Conservation (phyloP, 768 basidiomycete genomes). For the Phlebiopsis flavidoalba region DNA sequence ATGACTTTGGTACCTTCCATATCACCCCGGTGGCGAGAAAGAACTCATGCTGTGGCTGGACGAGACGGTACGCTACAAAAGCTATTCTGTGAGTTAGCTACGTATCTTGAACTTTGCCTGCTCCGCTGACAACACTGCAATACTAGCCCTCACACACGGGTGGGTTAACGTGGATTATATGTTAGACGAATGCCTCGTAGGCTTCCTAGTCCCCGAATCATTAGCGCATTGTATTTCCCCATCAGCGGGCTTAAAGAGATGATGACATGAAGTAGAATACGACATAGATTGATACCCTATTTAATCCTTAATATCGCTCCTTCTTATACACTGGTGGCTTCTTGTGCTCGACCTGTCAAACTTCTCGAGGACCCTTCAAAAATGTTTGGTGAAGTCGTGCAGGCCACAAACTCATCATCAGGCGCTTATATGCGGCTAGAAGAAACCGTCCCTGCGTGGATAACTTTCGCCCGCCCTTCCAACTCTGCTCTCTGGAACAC, state of each 20-base stretch:
- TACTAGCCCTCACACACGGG: constrained; percentile 78
- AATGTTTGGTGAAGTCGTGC: too few species aligned
- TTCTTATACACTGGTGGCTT: too few species aligned
- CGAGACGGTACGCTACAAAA: constrained; percentile 91
- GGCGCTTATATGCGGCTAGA: too few species aligned
- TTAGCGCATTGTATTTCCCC: constrained; percentile 5
- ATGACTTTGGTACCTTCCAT: constrained; percentile 87
- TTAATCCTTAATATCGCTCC: not conserved
- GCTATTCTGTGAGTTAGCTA: constrained; percentile 69
- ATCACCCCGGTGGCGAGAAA: constrained; percentile 91
- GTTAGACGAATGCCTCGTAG: constrained; percentile 90
- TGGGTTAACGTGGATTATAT: constrained; percentile 98
- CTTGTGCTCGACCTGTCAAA: too few species aligned
- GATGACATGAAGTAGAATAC: not conserved
- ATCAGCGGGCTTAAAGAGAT: not conserved
- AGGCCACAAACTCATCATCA: too few species aligned
- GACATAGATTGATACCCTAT: not conserved
- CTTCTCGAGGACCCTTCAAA: too few species aligned
- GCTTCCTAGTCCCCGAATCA: constrained; percentile 78
- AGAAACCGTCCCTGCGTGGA: too few species aligned
- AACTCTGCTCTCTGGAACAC: too few species aligned
- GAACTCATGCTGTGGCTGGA: constrained; percentile 92
- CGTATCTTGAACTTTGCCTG: not conserved
- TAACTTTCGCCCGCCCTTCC: too few species aligned
- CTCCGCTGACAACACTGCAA: constrained; percentile 1